Evolutionary conservation across 352 stramenopile genomes (phyloP).

Genomic region (Pythium dissotocum): DNA sequence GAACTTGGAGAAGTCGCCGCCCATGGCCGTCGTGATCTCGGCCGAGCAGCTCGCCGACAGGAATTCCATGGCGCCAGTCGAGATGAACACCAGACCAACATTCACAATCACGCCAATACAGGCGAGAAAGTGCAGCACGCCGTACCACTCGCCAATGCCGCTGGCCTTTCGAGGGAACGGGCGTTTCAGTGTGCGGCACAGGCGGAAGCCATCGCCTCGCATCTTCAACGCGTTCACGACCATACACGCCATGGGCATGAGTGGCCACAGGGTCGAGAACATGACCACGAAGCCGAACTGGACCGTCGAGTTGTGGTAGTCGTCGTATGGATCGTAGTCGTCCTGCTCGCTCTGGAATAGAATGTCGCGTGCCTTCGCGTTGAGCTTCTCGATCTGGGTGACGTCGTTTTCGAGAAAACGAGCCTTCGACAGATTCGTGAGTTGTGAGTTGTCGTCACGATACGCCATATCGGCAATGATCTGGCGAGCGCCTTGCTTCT

Average conservation of each 20-base stretch:
- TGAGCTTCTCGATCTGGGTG: conserved; percentile 60
- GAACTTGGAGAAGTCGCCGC: conserved; percentile 58
- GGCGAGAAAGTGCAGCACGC: conserved; percentile 67
- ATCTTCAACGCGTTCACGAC: conserved; percentile 82
- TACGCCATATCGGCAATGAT: conserved; percentile 70
- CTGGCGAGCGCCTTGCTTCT: conserved; percentile 58
- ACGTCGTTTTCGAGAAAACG: conserved; percentile 72
- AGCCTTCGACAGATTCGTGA: conserved; percentile 67
- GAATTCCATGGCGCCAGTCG: conserved; percentile 78
- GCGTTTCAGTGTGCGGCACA: conserved; percentile 72
- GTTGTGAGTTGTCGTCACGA: conserved; percentile 36
- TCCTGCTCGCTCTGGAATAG: conserved; percentile 76
- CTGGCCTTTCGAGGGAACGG: conserved; percentile 73
- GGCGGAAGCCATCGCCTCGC: conserved; percentile 68
- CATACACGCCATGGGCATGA: conserved; percentile 78
- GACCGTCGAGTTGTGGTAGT: conserved; percentile 80
- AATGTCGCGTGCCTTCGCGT: conserved; percentile 67
- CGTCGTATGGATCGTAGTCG: conserved; percentile 80
- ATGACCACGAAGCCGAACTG: conserved; percentile 88
- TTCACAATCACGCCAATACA: conserved; percentile 75
- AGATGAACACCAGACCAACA: conserved; percentile 77
- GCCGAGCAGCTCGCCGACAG: conserved; percentile 49
- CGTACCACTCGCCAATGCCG: conserved; percentile 75
- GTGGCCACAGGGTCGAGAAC: conserved; percentile 85
- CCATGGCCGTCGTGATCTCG: conserved; percentile 57